Percentiles rank a stretch among this genome's conserved stretches.
phyloP scores from a whole-genome alignment of 2,329 filamentous ascomycete genomes.

The Phialemoniopsis sp. region DNA sequence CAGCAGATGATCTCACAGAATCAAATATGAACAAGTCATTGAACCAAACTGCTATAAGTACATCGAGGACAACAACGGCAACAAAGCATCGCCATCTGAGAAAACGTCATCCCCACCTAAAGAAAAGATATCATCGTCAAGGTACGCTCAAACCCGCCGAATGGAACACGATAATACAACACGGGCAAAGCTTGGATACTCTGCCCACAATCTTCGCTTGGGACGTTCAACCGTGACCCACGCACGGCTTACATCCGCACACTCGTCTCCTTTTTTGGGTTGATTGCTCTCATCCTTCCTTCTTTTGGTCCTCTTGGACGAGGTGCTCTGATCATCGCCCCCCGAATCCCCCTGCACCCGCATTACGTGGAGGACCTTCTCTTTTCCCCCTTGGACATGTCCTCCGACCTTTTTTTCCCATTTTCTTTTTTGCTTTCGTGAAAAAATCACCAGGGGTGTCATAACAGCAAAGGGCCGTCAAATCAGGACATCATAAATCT shows the following conservation, averaged over 20 bases:
- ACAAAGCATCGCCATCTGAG: too few relatives aligned
- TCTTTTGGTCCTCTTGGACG: not conserved
- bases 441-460: not conserved
- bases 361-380: not conserved
- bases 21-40: too few relatives aligned
- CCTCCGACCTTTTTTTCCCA: not conserved
- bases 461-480: slow-evolving; percentile 5
- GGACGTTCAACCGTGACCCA: not conserved
- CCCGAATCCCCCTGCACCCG: too few relatives aligned
- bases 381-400: not conserved
- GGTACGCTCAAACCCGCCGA: not conserved
- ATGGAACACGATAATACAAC: not conserved
- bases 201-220: not conserved
- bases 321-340: too few relatives aligned
- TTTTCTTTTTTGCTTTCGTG: not conserved
- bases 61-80: too few relatives aligned
- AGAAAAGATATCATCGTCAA: not conserved
- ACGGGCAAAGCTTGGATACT: not conserved
- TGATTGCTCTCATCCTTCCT: not conserved
- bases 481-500: slow-evolving; percentile 10
- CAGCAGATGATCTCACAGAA: too few relatives aligned
- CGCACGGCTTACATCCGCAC: not conserved
- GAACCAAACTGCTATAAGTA: too few relatives aligned
- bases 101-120: too few relatives aligned
- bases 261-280: not conserved